Conservation (phyloP, 225 moss, liverwort and hornwort species). For the Physcomitrellopsis africana region DNA sequence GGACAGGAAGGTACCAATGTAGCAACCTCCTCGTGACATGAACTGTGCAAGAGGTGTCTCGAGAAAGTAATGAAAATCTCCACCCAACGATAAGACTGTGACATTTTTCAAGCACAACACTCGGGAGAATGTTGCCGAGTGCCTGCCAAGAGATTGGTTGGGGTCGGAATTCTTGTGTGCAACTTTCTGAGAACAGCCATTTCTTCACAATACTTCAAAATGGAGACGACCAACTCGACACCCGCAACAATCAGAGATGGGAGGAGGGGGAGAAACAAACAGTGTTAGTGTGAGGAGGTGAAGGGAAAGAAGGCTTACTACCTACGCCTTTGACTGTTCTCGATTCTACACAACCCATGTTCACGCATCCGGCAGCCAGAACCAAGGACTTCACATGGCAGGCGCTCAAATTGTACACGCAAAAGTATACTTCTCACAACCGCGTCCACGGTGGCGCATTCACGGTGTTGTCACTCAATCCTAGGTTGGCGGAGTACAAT, state of each 20-base stretch:
- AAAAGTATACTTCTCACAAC: neutral
- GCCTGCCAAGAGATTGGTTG: no score
- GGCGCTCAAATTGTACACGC: conserved; percentile 6
- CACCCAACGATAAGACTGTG: no score
- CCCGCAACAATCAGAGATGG: neutral
- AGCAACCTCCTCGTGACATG: neutral
- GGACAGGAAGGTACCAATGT: neutral
- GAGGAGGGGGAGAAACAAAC: neutral
- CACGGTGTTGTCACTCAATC: neutral
- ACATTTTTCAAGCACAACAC: no score
- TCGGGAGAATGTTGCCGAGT: no score
- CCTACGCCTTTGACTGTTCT: neutral
- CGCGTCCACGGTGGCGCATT: neutral
- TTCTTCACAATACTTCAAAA: no score
- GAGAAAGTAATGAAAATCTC: neutral
- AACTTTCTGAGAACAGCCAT: no score
- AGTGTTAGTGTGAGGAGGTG: neutral
- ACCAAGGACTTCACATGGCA: conserved; percentile 25
- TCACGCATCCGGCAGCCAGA: conserved; percentile 9
- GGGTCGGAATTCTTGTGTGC: no score
- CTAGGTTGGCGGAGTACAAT: neutral
- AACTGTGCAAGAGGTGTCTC: neutral
- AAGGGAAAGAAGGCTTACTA: conserved; percentile 16
- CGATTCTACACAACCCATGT: conserved; percentile 19
- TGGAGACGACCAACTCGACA: neutral